phyloP scores from a whole-genome alignment of 2,329 filamentous ascomycete species.

The Trichophyton simii region DNA sequence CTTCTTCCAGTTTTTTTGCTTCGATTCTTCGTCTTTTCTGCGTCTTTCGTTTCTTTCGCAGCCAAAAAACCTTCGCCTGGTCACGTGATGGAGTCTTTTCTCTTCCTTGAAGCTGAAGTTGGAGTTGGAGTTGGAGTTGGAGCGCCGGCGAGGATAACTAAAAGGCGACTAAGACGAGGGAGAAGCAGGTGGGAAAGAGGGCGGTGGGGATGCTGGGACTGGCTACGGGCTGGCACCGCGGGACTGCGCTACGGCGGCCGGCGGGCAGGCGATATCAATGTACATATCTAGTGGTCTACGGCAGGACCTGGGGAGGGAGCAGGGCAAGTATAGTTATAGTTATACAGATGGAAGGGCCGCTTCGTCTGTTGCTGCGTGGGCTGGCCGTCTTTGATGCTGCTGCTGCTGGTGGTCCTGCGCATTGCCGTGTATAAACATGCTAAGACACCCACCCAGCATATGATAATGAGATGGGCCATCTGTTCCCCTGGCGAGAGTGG shows the following conservation, averaged over 20 bases:
- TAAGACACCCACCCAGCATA: not conserved
- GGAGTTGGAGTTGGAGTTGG: not conserved
- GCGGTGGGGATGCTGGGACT: no score
- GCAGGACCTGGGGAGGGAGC: no score
- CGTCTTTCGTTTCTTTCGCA: not conserved
- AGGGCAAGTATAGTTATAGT: not conserved
- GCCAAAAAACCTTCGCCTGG: not conserved
- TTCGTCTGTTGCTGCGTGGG: not conserved
- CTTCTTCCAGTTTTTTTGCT: not conserved
- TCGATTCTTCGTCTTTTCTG: not conserved
- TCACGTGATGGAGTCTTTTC: not conserved
- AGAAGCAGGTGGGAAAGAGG: no score
- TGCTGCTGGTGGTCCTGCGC: not conserved
- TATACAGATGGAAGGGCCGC: not conserved
- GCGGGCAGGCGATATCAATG: no score
- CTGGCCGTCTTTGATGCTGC: not conserved
- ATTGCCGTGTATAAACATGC: not conserved
- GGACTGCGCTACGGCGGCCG: no score
- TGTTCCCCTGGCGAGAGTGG: not conserved
- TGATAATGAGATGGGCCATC: not conserved
- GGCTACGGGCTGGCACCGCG: no score
- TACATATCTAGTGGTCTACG: no score
- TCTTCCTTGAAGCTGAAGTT: not conserved
- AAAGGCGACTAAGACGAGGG: not conserved
- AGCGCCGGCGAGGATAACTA: not conserved